phyloP scores from a whole-genome alignment of 257 asterid species.

The Echites panduratus region DNA sequence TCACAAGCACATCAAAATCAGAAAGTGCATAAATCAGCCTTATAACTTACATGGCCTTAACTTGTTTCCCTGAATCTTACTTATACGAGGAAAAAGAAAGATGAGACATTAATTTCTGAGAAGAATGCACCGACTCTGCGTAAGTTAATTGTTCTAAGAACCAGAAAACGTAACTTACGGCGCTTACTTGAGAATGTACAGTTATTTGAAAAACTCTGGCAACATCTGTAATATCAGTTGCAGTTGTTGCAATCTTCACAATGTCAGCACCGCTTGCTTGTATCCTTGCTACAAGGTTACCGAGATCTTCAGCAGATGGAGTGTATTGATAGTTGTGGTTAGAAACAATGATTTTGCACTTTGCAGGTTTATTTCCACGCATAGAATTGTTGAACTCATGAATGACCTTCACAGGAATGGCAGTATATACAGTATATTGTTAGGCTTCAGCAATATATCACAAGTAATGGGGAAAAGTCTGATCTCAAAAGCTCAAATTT shows the following conservation, averaged over 20 bases:
- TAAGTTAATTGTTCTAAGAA: background rate
- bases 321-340: slow-evolving; percentile 83
- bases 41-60: too few species aligned
- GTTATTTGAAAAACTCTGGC: slow-evolving; percentile 85
- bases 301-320: slow-evolving; percentile 79
- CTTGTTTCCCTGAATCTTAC: background rate
- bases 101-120: background rate
- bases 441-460: background rate
- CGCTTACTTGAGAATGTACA: slow-evolving; percentile 90
- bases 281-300: slow-evolving; percentile 83
- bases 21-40: background rate
- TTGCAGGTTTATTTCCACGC: slow-evolving; percentile 52
- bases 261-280: slow-evolving; percentile 98
- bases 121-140: background rate
- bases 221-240: slow-evolving; percentile 74
- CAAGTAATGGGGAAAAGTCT: slow-evolving; percentile 9
- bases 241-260: slow-evolving; percentile 91
- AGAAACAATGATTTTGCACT: slow-evolving; percentile 86
- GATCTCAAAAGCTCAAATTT: background rate
- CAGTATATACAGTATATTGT: background rate
- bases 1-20: background rate
- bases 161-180: slow-evolving; percentile 15
- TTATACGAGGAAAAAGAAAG: background rate
- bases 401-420: slow-evolving; percentile 49
- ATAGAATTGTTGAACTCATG: slow-evolving; percentile 60